Percentiles rank a stretch among this genome's conserved stretches.
Evolutionary conservation across 495 filamentous ascomycete genomes (phyloP).

Genomic region (Penicillium bovifimosum): DNA sequence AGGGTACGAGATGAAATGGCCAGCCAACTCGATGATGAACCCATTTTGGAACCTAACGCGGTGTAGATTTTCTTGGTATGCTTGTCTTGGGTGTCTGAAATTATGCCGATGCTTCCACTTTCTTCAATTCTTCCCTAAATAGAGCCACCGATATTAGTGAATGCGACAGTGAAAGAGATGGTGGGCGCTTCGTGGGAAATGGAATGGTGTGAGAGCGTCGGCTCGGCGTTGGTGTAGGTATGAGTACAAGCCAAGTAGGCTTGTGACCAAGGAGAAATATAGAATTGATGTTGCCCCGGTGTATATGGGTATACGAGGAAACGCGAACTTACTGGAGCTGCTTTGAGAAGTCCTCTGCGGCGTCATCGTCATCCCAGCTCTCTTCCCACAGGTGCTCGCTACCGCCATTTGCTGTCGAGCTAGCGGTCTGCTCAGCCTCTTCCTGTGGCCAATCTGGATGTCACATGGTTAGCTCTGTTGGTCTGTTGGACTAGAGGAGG

Average conservation of each 20-base stretch:
- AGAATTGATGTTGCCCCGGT: too few species aligned
- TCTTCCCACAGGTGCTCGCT: constrained; percentile 95
- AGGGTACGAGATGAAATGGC: constrained; percentile 2
- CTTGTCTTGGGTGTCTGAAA: constrained; percentile 1
- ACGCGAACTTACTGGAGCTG: constrained; percentile 70
- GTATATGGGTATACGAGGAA: background rate
- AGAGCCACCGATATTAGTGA: constrained; percentile 10
- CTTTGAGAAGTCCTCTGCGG: constrained; percentile 89
- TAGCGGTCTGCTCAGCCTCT: constrained; percentile 70
- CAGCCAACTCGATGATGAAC: background rate
- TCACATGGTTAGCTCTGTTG: background rate
- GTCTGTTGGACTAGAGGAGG: background rate
- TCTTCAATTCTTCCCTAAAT: constrained; percentile 88
- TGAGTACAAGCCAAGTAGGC: too few species aligned
- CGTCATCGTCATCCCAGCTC: constrained; percentile 99
- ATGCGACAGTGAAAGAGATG: background rate
- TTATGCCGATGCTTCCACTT: constrained; percentile 61
- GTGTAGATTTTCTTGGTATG: background rate
- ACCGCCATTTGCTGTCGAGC: constrained; percentile 37
- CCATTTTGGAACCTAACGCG: background rate
- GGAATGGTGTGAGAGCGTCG: background rate
- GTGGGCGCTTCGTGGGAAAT: background rate
- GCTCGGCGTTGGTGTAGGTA: background rate
- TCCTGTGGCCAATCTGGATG: constrained; percentile 77
- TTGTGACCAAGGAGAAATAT: too few species aligned